A percentile compares a stretch with the other conserved stretches of the same genome.
Evolutionary conservation across 345 rosid genomes (phyloP).

Genomic region (Lumnitzera racemosa): DNA sequence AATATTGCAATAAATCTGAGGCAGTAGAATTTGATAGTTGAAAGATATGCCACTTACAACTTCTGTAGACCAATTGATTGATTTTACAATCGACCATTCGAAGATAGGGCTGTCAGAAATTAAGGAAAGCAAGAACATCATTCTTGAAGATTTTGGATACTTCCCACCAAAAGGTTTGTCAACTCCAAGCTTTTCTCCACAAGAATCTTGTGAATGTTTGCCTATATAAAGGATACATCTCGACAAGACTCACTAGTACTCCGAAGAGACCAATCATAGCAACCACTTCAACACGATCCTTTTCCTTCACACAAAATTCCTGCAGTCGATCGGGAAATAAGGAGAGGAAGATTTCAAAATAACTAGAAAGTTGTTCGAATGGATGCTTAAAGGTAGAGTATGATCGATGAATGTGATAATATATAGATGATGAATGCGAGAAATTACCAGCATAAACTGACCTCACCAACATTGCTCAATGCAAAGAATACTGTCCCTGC

Average conservation of each 20-base stretch:
- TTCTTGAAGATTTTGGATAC: no score
- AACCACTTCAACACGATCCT: slow-evolving; percentile 45
- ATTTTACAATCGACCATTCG: slow-evolving; percentile 33
- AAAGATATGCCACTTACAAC: slow-evolving; percentile 22
- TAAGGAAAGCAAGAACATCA: no score
- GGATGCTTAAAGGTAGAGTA: no score
- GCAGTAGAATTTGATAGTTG: no score
- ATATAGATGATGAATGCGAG: no score
- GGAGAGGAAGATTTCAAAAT: no score
- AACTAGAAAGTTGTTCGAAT: no score
- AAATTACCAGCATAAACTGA: slow-evolving; percentile 7
- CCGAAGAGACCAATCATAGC: slow-evolving; percentile 45
- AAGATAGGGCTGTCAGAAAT: slow-evolving; percentile 28
- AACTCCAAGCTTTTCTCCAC: no score
- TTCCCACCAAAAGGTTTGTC: no score
- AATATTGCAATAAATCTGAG: no score
- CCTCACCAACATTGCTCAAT: slow-evolving; percentile 55
- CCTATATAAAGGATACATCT: slow-evolving; percentile 24
- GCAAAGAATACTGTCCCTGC: slow-evolving; percentile 40
- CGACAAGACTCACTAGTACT: slow-evolving; percentile 30
- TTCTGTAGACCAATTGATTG: slow-evolving; percentile 38
- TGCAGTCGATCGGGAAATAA: slow-evolving; percentile 10
- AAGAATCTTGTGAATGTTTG: no score
- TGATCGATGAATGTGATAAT: no score
- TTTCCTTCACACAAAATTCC: slow-evolving; percentile 58